Conservation (phyloP, 805 yeast genomes). For the Metschnikowia noctiluminum region DNA sequence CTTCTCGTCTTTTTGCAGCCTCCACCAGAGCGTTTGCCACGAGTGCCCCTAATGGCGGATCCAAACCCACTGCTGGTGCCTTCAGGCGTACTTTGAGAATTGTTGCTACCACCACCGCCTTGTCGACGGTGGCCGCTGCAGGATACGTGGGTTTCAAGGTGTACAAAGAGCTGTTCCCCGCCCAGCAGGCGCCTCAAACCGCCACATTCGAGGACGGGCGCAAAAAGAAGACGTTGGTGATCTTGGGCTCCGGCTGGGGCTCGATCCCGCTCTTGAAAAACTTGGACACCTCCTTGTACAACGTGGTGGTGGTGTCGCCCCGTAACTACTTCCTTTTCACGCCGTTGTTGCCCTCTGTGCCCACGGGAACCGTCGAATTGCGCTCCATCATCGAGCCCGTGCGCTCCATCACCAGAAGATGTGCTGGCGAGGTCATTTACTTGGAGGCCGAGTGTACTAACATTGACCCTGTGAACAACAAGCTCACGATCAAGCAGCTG, state of each 20-base stretch:
- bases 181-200: conserved; percentile 58
- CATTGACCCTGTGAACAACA: conserved; percentile 70
- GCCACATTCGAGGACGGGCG: conserved; percentile 54
- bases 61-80: conserved; percentile 21
- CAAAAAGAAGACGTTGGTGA: conserved; percentile 70
- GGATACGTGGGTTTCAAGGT: conserved; percentile 51
- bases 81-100: conserved; percentile 45
- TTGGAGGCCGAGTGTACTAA: conserved; percentile 88
- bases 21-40: conserved; percentile 16
- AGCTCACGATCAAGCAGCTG: conserved; percentile 59
- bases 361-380: conserved; percentile 87
- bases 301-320: conserved; percentile 88
- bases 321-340: conserved; percentile 94
- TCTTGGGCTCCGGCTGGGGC: conserved; percentile 94
- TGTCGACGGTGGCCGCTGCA: conserved; percentile 53
- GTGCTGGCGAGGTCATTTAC: conserved; percentile 73
- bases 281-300: conserved; percentile 81
- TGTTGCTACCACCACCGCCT: conserved; percentile 44
- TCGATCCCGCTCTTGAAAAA: conserved; percentile 79
- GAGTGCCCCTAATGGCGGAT: conserved; percentile 19
- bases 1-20: conserved; percentile 15
- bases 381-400: conserved; percentile 95
- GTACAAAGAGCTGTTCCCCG: conserved; percentile 61
- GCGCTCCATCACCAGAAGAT: conserved; percentile 76
- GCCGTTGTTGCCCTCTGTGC: conserved; percentile 91